phyloP scores from a whole-genome alignment of 169 alveolate species.

The Amoebophrya sp. region DNA sequence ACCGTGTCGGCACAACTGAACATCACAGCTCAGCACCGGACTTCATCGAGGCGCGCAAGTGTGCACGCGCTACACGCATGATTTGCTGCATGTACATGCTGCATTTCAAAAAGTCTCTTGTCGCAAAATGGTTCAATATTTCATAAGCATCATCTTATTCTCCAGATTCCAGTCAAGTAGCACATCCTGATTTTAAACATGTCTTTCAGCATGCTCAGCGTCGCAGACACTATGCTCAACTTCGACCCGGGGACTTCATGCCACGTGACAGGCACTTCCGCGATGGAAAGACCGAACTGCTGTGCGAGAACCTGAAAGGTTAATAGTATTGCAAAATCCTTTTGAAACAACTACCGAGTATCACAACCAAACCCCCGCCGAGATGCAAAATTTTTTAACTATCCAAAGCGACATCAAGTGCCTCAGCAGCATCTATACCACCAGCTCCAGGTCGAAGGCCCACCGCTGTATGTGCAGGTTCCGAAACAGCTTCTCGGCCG shows the following conservation, averaged over 20 bases:
- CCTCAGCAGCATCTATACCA: slow-evolving; percentile 54
- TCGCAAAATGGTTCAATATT: no score
- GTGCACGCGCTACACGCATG: no score
- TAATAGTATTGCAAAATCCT: background rate
- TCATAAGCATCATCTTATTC: no score
- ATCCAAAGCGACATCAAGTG: background rate
- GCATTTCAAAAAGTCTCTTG: no score
- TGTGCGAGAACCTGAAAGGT: background rate
- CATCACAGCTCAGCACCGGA: no score
- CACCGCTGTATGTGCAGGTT: slow-evolving; percentile 71
- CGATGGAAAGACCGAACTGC: slow-evolving; percentile 45
- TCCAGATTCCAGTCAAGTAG: background rate
- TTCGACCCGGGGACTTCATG: slow-evolving; percentile 60
- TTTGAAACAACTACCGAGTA: no score
- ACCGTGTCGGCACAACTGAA: no score
- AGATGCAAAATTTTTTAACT: no score
- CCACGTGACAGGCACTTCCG: slow-evolving; percentile 72
- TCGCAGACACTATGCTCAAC: slow-evolving; percentile 46
- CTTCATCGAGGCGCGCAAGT: no score
- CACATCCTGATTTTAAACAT: background rate
- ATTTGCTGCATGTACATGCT: no score
- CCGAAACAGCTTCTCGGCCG: slow-evolving; percentile 61
- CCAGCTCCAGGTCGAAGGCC: slow-evolving; percentile 79
- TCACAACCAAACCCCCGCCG: no score
- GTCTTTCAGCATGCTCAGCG: slow-evolving; percentile 51